Evolutionary conservation across 108 stramenopile species (phyloP).

Genomic region (Bacterosira constricta): DNA sequence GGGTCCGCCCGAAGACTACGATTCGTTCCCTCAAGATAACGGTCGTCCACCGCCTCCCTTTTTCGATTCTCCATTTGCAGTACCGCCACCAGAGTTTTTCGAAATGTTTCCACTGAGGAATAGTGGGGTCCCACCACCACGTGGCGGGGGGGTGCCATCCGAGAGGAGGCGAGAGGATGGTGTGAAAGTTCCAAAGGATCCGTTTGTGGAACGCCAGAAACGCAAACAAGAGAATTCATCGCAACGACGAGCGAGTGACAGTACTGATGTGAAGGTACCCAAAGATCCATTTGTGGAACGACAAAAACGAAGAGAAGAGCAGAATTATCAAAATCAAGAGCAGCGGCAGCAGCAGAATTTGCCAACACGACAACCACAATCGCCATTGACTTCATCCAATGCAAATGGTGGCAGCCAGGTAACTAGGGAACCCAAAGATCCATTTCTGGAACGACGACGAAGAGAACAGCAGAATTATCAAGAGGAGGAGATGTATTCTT

Average conservation of each 20-base stretch:
- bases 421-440: no score
- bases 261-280: neutral
- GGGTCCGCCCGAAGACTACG: neutral
- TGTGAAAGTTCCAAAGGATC: conserved; percentile 4
- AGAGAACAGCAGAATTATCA: neutral
- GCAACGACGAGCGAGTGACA: neutral
- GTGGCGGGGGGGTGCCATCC: neutral
- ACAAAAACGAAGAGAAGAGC: neutral
- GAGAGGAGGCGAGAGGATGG: neutral
- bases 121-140: neutral
- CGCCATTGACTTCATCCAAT: no score
- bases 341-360: neutral
- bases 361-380: no score
- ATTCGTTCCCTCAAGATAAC: no score
- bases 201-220: conserved; percentile 5
- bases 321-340: neutral
- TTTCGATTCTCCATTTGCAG: neutral
- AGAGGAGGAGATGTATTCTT: no score
- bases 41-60: neutral
- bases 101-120: neutral
- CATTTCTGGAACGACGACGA: no score
- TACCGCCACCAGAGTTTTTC: neutral
- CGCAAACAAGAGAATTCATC: neutral
- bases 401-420: no score
- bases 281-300: conserved; percentile 8